Base-by-base conservation (phyloP, 352 stramenopile species). In the Aphanomyces invadans region DNA sequence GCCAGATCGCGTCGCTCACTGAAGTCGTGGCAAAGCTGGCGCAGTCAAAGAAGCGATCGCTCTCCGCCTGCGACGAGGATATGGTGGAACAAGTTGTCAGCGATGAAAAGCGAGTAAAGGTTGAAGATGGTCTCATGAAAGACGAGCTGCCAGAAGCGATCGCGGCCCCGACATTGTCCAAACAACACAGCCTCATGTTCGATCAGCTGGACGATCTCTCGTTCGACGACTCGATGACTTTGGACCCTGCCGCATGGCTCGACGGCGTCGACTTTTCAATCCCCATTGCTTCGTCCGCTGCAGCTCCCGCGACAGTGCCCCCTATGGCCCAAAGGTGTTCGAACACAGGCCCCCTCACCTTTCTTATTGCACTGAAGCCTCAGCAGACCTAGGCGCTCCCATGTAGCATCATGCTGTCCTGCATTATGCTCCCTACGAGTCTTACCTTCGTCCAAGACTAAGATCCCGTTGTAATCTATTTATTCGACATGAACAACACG, bases 1-100 rank as follows among this genome's bases (percentile, higher is more conserved):
- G n/a, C 1, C 60, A 67, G 29, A 67, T 67, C 32, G 39, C 60
- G 23, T 46, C 23, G 17, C 26, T 67, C 17, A 67, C 60, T 12
- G 33, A 49, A 11, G 28, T 67, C 12, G 60, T 67, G 1, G 39
- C 60, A 9, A 67, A 39, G 15, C 28, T 67, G 17, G n/a, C 57
- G 21, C 38, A 67, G 7, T 57, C 21, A n/a, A 57, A 57, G 25
- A n/a, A n/a, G n/a, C n/a, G n/a, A n/a, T n/a, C n/a, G n/a, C n/a
- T n/a, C n/a, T n/a, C n/a, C n/a, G n/a, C n/a, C n/a, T n/a, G n/a
- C n/a, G n/a, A n/a, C n/a, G n/a, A n/a, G n/a, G n/a, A n/a, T n/a
- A n/a, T n/a, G n/a, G n/a, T n/a, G n/a, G n/a, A n/a, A n/a, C n/a
- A n/a, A n/a, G n/a, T n/a, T n/a, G n/a, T n/a, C n/a, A n/a, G n/a